Evolutionary conservation across 371 early-diverging fungal species (phyloP).

Genomic region (Mortierella sp.): DNA sequence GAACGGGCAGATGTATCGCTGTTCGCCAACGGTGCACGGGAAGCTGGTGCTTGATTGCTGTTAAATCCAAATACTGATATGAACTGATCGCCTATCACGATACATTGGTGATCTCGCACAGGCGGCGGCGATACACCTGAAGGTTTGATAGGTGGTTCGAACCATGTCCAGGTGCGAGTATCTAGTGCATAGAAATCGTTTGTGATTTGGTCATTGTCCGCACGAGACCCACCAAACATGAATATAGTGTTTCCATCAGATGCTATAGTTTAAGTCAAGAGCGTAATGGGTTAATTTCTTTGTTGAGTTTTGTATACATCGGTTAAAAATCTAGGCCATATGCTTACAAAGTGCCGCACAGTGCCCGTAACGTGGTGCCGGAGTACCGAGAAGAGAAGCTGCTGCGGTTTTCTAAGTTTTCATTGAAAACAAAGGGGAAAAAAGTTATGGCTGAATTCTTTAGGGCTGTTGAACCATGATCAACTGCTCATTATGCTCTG

Average conservation of each 20-base stretch:
- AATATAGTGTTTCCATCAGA: conserved; percentile 38
- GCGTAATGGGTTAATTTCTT: not conserved
- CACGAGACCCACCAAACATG: conserved; percentile 48
- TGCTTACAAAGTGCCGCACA: conserved; percentile 44
- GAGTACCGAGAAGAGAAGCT: not conserved
- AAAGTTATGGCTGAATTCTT: not conserved
- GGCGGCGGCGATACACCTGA: conserved; percentile 13
- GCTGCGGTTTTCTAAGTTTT: conserved; percentile 35
- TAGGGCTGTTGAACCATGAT: too few relatives aligned
- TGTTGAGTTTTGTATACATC: too few relatives aligned
- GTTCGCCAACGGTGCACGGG: not conserved
- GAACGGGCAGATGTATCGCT: conserved; percentile 11
- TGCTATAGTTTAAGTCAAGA: conserved; percentile 11
- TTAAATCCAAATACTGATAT: conserved; percentile 48
- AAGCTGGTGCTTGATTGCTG: conserved; percentile 32
- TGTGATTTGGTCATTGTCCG: conserved; percentile 16
- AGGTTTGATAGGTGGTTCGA: conserved; percentile 12
- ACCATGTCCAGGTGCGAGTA: conserved; percentile 41
- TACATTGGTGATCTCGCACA: conserved; percentile 48
- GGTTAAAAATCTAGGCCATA: not conserved
- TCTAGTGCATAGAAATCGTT: conserved; percentile 36
- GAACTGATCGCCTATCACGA: conserved; percentile 51
- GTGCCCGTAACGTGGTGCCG: conserved; percentile 44
- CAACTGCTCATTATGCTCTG: too few relatives aligned
- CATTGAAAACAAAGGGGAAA: not conserved